Base-by-base conservation (phyloP, 139 green algal genomes). In the Chlamydomonas applanata region DNA sequence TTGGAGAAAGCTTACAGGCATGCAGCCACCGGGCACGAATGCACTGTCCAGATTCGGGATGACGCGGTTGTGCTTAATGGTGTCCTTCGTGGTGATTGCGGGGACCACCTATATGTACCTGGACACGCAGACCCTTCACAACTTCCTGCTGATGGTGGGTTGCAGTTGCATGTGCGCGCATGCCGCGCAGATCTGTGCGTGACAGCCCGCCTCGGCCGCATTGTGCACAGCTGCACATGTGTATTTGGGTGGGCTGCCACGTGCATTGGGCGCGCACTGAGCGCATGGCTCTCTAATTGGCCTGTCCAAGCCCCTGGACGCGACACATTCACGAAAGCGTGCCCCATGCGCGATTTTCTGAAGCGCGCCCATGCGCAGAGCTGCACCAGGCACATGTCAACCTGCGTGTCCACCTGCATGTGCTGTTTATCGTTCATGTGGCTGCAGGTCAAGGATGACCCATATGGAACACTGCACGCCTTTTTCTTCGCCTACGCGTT, bases 401-500 rank as follows among this genome's bases (percentile, higher is more conserved):
- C 24, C 54, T 27, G 24, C n/a, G 54, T 4, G 22, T 4, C 7
- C 19, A 14, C 22, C 7, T 62, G 4, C 24, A 11, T 62, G 22
- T 62, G 7, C 54, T 11, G 4, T 62, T 5, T 62, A 11, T 62
- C 24, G 9, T 4, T 62, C 4, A 5, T 27, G 54, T 14, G n/a
- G 9, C n/a, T 62, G 24, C 69, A 75, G 62, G 70, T 82, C 14
- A 30, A 82, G 29, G 11, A 45, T 11, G 76, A 86, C 69, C 81
- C 76, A 14, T 36, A 70, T 1, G 81, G 81, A 44, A 76, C 76
- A 9, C 34, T 81, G 25, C 81, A 76, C 44, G 0, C 75, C 4
- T 86, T 83, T 54, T 0, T 86, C 2, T 62, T 76, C 0, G 71
- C 73, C 61, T 81, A 86, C 63, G 67, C 61, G 1, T 5, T 71